Base-by-base conservation (phyloP, 1,284 basidiomycete genomes). In the Cryptococcus sp. region DNA sequence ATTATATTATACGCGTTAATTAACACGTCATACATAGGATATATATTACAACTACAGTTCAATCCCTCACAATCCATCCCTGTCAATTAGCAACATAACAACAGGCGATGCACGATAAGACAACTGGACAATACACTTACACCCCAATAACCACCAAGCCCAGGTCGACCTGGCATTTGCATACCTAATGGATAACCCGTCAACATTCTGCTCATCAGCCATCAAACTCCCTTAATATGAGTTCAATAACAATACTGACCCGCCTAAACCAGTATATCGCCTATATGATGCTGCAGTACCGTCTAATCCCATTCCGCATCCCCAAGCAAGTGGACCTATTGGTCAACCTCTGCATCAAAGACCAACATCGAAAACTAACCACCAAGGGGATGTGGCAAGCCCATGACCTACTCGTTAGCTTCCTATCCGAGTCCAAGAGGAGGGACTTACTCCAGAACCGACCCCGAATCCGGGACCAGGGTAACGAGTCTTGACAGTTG, bases 331-430 rank as follows among this genome's bases (percentile, higher is more conserved):
- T 4, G 55, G 56, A 11, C 36, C 36, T 39, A 14, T 4, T 39
- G 32, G 16, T 39, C 14, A 39, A 14, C 36, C 36, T 39, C 18
- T n/a, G n/a, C n/a, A n/a, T n/a, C n/a, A n/a, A n/a, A n/a, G n/a
- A n/a, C n/a, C n/a, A n/a, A n/a, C n/a, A n/a, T n/a, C n/a, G n/a
- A n/a, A n/a, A n/a, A 39, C 36, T 7, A 7, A 39, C 52, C 48
- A 1, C 62, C 66, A 2, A 63, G 63, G 61, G 34, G 66, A 78
- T 46, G 77, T 43, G 69, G 79, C 50, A 52, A 75, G 16, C 80
- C 81, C 21, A 77, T 77, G 1, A 41, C 76, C 43, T 80, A 21
- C 16, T 21, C 7, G 23, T 43, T 5, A 43, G 41, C 41, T 73
- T 13, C 14, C 19, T 4, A 24, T 13, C 41, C 41, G 13, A 19